Evolutionary conservation across 257 asterid genomes (phyloP), one percentile per base, ranked within the genome.

Genomic region (Plectranthus barbatus): DNA sequence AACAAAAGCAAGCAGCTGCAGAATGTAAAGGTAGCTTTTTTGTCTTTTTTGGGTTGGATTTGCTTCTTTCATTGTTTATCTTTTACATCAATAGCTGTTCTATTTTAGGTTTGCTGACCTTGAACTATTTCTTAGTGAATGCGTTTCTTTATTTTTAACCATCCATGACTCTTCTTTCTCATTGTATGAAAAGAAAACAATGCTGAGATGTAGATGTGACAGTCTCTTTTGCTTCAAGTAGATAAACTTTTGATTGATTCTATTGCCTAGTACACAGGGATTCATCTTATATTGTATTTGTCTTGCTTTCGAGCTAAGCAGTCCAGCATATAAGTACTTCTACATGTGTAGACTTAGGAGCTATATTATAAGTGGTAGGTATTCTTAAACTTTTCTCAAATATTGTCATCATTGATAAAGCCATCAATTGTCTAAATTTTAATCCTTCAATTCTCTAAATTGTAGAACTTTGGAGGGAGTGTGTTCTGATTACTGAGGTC

Each of bases 1-100:
- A 84, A 74, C 86, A 84, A 56, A 91, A 81, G 67, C 89, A 86
- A 81, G 91, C 87, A 72, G 87, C 84, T 20, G 47, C 83, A 17
- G 59, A 69, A 19, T 86, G 94, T 69, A 67, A 82, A 79, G 95
- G 97, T 89, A 81, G 57, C 59, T 58, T n/a, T 53, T 64, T 15
- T 15, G 11, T n/a, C n/a, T 15, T 15, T 14, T 52, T 1, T 4
- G 11, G 36, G 36, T 4, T 31, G 23, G 13, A 7, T 58, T 33
- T 57, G 26, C 33, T 57, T 37, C 12, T 20, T 20, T 26, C n/a
- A n/a, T n/a, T n/a, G 39, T 64, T 24, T 12, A 51, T 24, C 52
- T 39, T 37, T 5, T 53, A 33, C 41, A 42, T 53, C 37, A 7
- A 42, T 21, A 26, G 24, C 67, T 3, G 7, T 45, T 24, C 23